Conservation (phyloP, 23 red algal genomes). For the Gracilariopsis chorda region DNA sequence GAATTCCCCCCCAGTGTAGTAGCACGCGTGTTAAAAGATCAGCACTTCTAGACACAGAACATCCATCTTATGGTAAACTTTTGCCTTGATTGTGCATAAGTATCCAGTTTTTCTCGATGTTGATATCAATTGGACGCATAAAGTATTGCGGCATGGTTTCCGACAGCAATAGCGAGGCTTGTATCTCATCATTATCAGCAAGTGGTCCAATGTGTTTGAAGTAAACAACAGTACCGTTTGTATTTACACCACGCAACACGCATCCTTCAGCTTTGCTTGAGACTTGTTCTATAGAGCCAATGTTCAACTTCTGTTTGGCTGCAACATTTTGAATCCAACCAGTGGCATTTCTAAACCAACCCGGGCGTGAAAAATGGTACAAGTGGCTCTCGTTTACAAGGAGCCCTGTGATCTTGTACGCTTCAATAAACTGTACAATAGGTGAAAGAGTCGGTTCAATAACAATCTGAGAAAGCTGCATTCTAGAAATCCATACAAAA, state of each 20-base stretch:
- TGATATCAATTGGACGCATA: not conserved
- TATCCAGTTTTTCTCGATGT: not conserved
- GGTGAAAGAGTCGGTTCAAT: not conserved
- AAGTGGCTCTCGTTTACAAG: not conserved
- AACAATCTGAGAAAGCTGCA: not conserved
- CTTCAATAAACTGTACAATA: not conserved
- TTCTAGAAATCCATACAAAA: not conserved
- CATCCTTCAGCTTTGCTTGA: not conserved
- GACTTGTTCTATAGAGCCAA: not conserved
- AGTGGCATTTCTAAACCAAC: not conserved
- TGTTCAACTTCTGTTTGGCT: not conserved
- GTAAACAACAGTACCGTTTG: not conserved
- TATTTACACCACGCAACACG: not conserved
- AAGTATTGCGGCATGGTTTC: not conserved
- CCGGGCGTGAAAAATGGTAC: not conserved
- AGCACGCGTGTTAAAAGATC: not conserved
- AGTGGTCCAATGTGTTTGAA: not conserved
- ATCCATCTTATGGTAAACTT: not conserved
- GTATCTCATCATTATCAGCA: not conserved
- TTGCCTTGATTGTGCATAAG: not conserved
- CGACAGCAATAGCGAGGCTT: not conserved
- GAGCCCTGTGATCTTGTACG: not conserved
- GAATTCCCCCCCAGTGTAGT: not conserved
- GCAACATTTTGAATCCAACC: not conserved
- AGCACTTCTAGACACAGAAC: not conserved